A percentile compares a stretch with the other conserved stretches of the same genome.
Evolutionary conservation across 495 filamentous ascomycete species (phyloP).

Genomic region (Penicillium roqueforti): DNA sequence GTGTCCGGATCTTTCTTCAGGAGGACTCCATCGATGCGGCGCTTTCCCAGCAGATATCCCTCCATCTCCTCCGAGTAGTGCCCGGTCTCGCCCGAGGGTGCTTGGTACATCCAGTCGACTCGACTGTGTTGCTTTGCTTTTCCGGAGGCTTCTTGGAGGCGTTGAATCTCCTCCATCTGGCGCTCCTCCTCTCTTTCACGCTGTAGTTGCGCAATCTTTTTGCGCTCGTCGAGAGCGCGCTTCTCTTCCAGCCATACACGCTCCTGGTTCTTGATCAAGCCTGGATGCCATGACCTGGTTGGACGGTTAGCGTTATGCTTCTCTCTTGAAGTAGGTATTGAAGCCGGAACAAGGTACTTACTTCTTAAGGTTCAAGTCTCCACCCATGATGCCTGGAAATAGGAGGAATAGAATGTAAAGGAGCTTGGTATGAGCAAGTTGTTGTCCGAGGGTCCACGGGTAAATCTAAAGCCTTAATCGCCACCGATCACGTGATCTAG

Average conservation of each 20-base stretch:
- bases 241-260: conserved; percentile 84
- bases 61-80: conserved; percentile 92
- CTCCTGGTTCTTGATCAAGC: conserved; percentile 75
- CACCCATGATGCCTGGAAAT: conserved; percentile 62
- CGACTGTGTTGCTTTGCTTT: conserved; percentile 68
- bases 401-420: background rate
- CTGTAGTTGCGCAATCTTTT: conserved; percentile 76
- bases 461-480: background rate
- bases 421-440: background rate
- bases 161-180: conserved; percentile 83
- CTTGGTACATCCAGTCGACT: conserved; percentile 98
- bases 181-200: conserved; percentile 95
- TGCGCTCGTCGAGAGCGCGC: conserved; percentile 92
- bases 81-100: conserved; percentile 71
- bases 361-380: conserved; percentile 95
- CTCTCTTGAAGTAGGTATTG: background rate
- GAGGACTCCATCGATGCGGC: conserved; percentile 78
- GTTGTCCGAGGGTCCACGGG: background rate
- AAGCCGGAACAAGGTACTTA: conserved; percentile 13
- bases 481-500: conserved; percentile 2
- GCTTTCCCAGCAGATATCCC: conserved; percentile 86
- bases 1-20: conserved; percentile 71
- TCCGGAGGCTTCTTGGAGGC: conserved; percentile 83
- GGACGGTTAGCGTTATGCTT: conserved; percentile 12
- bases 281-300: conserved; percentile 77